Evolutionary conservation across 1,284 basidiomycete species (phyloP), one percentile per base, ranked within the genome.

Genomic region (Ganoderma resinaceum): DNA sequence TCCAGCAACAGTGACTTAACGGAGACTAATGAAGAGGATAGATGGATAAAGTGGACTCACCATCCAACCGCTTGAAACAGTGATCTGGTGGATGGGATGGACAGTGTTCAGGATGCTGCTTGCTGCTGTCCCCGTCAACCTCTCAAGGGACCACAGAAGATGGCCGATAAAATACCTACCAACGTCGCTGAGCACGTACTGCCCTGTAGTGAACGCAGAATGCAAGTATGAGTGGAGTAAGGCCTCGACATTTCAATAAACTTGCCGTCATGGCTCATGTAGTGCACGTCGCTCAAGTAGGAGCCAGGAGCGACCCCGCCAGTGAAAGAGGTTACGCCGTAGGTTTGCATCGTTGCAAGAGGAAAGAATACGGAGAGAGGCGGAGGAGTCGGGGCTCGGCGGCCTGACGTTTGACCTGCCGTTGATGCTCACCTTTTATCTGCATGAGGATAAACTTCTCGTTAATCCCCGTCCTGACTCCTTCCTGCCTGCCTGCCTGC

Each of bases 31-130:
- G 5, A 23, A 16, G 31, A 20, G 12, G 8, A 42, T 49, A 7
- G 8, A 3, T 38, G 29, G 8, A 40, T 9, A 18, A 18, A 9
- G 29, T 29, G 38, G 2, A 53, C 69, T 2, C 49, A 71, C 69
- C 11, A 69, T 62, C 67, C 66, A 68, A 20, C 65, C 69, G 37
- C 62, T 52, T 12, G 63, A 68, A 26, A 72, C 53, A 4, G n/a
- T 23, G 46, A 74, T 72, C 8, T 62, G 53, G 49, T 49, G 23
- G 60, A 74, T 74, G 11, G 73, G 66, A 62, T 65, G 60, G 42
- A 40, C 26, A 9, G 26, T 18, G 57, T 71, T 58, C 20, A 74
- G 55, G n/a, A 43, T 42, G 29, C 38, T 43, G 43, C 68, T 65
- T 5, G 29, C 52, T 55, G 18, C 16, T 16, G 16, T 14, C 23